Evolutionary conservation across 2,329 filamentous ascomycete genomes (phyloP).

Genomic region (Verticillium zaregamsianum): DNA sequence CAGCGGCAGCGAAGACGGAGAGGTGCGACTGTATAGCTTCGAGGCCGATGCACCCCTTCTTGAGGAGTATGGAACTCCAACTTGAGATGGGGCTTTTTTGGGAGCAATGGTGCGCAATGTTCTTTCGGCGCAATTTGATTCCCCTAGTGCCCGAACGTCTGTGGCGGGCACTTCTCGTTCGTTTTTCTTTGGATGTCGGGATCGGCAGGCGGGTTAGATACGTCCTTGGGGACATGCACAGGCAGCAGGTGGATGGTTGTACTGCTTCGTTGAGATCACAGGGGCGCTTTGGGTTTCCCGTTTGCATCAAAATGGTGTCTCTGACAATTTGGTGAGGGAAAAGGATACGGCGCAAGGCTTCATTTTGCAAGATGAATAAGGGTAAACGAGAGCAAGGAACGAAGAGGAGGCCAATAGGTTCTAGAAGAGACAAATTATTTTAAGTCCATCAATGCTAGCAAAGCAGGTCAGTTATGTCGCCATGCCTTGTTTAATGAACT

Average conservation of each 20-base stretch:
- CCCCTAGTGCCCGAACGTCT: neutral
- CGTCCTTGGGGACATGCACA: conserved; percentile 6
- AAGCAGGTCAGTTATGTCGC: too few relatives aligned
- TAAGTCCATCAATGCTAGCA: too few relatives aligned
- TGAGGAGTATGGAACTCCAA: conserved; percentile 47
- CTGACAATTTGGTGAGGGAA: neutral
- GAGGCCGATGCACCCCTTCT: conserved; percentile 43
- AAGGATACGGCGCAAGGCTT: neutral
- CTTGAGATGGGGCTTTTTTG: conserved; percentile 21
- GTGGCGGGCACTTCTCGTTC: neutral
- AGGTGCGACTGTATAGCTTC: conserved; percentile 82
- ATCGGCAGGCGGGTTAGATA: neutral
- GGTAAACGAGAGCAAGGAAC: neutral
- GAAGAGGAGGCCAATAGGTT: too few relatives aligned
- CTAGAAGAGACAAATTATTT: too few relatives aligned
- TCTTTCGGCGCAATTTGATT: neutral
- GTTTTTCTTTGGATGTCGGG: conserved; percentile 3
- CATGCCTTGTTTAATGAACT: too few relatives aligned
- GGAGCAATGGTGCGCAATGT: neutral
- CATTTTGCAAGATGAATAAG: neutral
- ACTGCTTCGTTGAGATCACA: conserved; percentile 2
- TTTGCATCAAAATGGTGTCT: neutral
- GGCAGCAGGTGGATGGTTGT: neutral
- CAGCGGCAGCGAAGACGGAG: conserved; percentile 89
- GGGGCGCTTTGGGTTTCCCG: neutral